Conservation (phyloP, 228 moss, liverwort and hornwort genomes). For the Sphagnum fallax region DNA sequence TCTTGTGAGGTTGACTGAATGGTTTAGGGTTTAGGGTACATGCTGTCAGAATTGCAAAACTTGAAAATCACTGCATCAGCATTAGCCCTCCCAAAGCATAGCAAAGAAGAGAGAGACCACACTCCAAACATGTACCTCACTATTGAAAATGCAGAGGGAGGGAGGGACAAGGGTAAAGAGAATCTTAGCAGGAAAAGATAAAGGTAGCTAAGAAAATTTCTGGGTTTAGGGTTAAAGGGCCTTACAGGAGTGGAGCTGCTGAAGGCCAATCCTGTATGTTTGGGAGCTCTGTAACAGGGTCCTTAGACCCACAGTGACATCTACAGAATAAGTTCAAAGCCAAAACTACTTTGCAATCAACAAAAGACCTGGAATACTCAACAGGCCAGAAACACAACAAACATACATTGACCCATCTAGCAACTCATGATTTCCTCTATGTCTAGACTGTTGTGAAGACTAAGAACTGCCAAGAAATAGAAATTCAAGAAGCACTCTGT, state of each 20-base stretch:
- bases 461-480: too few relatives aligned
- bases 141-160: neutral
- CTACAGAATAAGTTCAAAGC: neutral
- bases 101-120: too few relatives aligned
- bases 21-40: too few relatives aligned
- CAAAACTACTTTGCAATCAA: neutral
- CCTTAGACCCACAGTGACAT: slow-evolving; percentile 17
- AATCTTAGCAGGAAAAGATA: neutral
- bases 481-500: too few relatives aligned
- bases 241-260: slow-evolving; percentile 77
- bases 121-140: neutral
- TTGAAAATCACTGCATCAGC: too few relatives aligned
- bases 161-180: neutral
- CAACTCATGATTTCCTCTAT: too few relatives aligned
- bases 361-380: too few relatives aligned
- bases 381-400: too few relatives aligned
- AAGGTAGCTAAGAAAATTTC: neutral
- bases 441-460: too few relatives aligned
- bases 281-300: slow-evolving; percentile 89
- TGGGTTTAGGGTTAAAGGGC: neutral
- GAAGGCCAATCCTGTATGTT: slow-evolving; percentile 62
- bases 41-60: too few relatives aligned
- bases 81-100: too few relatives aligned
- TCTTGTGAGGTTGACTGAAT: neutral
- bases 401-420: too few relatives aligned